Evolutionary conservation across 2,329 filamentous ascomycete genomes (phyloP).

Genomic region (Grosmannia clavigera): DNA sequence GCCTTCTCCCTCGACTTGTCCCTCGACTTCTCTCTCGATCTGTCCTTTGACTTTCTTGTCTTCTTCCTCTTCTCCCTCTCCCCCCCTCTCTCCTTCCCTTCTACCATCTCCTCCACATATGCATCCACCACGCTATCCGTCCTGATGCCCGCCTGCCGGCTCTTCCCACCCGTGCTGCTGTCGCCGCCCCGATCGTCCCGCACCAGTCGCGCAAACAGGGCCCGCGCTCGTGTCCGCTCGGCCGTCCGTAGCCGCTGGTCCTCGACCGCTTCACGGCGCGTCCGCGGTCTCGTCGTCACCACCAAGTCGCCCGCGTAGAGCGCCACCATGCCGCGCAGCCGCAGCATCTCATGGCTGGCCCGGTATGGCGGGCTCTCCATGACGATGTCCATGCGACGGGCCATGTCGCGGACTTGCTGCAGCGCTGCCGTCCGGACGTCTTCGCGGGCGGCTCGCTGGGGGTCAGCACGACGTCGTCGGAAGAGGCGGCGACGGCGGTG

Average conservation of each 20-base stretch:
- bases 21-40: too few species aligned
- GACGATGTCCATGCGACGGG: constrained; percentile 56
- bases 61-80: neutral
- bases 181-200: constrained; percentile 16
- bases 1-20: neutral
- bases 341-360: constrained; percentile 51
- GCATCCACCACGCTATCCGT: constrained; percentile 7
- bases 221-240: constrained; percentile 24
- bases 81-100: neutral
- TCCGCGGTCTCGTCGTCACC: constrained; percentile 25
- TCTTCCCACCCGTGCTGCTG: neutral
- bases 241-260: constrained; percentile 19
- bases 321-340: constrained; percentile 60
- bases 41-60: constrained; percentile 7
- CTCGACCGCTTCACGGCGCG: constrained; percentile 16
- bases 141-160: constrained; percentile 1
- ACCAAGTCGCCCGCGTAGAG: constrained; percentile 63
- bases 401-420: constrained; percentile 47
- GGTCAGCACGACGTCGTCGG: neutral
- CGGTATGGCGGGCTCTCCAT: constrained; percentile 60
- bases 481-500: neutral
- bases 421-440: constrained; percentile 39
- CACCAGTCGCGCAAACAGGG: constrained; percentile 25
- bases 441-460: constrained; percentile 22
- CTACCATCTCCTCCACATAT: constrained; percentile 3